Base-by-base conservation (phyloP, 768 basidiomycete species). In the Termitomyces sp. region DNA sequence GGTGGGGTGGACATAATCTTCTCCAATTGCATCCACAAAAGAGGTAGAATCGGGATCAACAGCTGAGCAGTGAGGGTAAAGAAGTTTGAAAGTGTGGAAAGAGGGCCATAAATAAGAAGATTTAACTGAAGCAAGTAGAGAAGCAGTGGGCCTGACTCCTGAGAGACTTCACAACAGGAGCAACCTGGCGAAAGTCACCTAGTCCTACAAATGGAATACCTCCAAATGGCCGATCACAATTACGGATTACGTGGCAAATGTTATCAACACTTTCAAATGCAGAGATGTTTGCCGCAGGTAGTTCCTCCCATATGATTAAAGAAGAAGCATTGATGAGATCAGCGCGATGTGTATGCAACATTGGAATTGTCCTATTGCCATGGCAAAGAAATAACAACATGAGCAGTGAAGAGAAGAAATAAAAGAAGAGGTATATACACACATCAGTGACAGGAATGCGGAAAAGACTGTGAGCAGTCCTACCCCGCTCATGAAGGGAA, bases 401-500 rank as follows among this genome's bases (percentile, higher is more conserved):
- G n/a, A n/a, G n/a, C n/a, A n/a, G 18, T 15, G 18, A 15, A 4
- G 38, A 5, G 5, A 4, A 39, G 3, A 18, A 39, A 18, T 39
- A 18, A 39, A 3, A 12, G 38, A 39, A 39, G 13, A 39, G 38
- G 13, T 5, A 12, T 3, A 39, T 4, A 39, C 38, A 39, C 13
- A 39, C 38, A 39, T 39, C 38, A 39, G 38, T 39, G 11, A 39
- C 38, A 39, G 38, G 38, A 15, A 39, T 39, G 13, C 38, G 5
- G 18, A 39, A 39, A 3, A 39, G 18, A 39, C 38, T 39, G 5
- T 39, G 15, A 15, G 38, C 38, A 3, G 38, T 39, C 9, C 42
- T 12, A 4, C 56, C 53, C 25, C 45, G 13, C 40, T 47, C 25
- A 38, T 58, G 40, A 40, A 58, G 56, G 7, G 43, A 20, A 4